These are phyloP conservation scores for Coemansia sp. DNA, from an alignment of 192 early-diverging fungal genomes.

Conservation along the genomic window DNA sequence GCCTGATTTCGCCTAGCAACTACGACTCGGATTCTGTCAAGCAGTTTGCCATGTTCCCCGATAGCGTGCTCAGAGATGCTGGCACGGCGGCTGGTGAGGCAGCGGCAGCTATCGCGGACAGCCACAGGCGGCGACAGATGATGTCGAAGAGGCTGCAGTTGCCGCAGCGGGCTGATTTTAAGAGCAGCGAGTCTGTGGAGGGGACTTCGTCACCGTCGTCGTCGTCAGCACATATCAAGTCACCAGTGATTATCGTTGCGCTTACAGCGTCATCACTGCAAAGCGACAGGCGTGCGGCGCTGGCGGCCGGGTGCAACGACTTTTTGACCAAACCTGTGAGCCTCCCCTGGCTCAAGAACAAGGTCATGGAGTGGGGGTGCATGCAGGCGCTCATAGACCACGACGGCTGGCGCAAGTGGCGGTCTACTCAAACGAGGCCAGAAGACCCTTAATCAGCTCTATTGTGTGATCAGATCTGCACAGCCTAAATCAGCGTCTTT, in stretches of 20 bases:
- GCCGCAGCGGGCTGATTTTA: constrained; percentile 47
- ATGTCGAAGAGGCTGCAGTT: constrained; percentile 13
- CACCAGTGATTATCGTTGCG: constrained; percentile 84
- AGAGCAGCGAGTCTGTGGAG: constrained; percentile 10
- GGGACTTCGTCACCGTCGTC: constrained; percentile 24
- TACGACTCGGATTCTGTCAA: constrained; percentile 2
- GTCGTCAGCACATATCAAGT: constrained; percentile 33
- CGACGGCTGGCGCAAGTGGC: constrained; percentile 56
- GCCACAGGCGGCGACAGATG: background rate
- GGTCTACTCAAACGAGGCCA: constrained; percentile 16
- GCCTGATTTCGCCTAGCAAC: constrained; percentile 16
- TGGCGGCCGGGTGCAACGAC: constrained; percentile 86
- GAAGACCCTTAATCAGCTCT: background rate
- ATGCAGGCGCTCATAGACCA: constrained; percentile 92
- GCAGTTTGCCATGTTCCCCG: constrained; percentile 39
- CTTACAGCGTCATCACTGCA: constrained; percentile 76
- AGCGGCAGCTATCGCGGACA: background rate
- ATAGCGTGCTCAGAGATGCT: background rate
- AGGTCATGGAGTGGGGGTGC: constrained; percentile 89
- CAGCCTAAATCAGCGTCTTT: background rate
- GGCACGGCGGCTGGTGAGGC: background rate
- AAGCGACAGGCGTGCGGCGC: constrained; percentile 68
- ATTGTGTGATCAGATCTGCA: background rate
- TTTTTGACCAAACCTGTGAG: constrained; percentile 86
- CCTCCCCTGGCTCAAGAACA: constrained; percentile 77